These are phyloP conservation scores for Penicillium soppii DNA, from an alignment of 495 filamentous ascomycete species.

Conservation along the genomic window DNA sequence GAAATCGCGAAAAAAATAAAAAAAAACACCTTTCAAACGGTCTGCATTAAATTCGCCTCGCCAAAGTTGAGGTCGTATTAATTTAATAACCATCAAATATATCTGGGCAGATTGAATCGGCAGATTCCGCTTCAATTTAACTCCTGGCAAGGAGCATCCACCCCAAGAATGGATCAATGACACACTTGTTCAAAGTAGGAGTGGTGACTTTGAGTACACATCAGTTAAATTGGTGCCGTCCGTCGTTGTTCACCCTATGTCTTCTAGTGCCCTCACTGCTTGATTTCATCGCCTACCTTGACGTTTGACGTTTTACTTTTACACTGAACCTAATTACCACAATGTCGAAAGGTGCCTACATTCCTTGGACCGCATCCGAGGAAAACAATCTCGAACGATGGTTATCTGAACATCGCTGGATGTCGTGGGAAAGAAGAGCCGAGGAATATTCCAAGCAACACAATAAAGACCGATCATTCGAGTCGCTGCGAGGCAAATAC, in stretches of 20 bases:
- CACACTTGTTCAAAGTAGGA: slow-evolving; percentile 1
- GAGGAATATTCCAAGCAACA: slow-evolving; percentile 4
- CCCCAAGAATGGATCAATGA: neutral
- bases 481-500: slow-evolving; percentile 2
- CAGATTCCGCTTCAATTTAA: too few species aligned
- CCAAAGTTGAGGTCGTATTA: too few species aligned
- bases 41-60: too few species aligned
- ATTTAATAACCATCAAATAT: too few species aligned
- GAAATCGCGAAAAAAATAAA: neutral
- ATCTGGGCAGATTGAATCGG: too few species aligned
- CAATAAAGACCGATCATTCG: slow-evolving; percentile 1
- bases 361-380: slow-evolving; percentile 1
- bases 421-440: neutral
- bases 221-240: neutral
- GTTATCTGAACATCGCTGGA: neutral
- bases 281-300: neutral
- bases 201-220: neutral
- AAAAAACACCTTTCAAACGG: too few species aligned
- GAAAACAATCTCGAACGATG: slow-evolving; percentile 1
- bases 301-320: neutral
- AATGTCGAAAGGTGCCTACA: neutral
- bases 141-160: too few species aligned
- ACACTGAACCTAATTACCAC: neutral
- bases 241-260: neutral
- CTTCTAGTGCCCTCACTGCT: neutral